Evolutionary conservation across 306 rosid species (phyloP).

Genomic region (Luffa acutangula): DNA sequence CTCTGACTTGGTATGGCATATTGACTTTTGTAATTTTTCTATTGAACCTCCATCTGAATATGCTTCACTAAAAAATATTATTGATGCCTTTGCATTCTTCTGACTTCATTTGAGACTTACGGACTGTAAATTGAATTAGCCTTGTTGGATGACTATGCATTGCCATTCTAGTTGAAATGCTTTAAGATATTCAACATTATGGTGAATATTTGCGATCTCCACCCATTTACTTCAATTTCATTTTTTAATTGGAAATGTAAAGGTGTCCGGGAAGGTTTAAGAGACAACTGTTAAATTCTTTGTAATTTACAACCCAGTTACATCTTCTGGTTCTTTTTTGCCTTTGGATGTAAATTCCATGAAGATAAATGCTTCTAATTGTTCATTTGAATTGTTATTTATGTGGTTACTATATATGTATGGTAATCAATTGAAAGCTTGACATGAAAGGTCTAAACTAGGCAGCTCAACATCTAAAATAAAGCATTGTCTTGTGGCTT

Average conservation of each 20-base stretch:
- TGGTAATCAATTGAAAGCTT: background rate
- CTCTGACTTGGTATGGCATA: constrained; percentile 69
- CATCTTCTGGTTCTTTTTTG: background rate
- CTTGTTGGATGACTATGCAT: background rate
- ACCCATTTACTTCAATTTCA: background rate
- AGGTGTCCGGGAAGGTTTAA: background rate
- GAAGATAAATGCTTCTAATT: background rate
- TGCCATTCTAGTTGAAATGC: background rate
- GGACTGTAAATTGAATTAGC: background rate
- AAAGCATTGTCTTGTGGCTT: background rate
- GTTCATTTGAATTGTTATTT: background rate
- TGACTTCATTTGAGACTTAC: background rate
- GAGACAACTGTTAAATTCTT: background rate
- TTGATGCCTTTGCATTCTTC: background rate
- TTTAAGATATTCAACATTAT: background rate
- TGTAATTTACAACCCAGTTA: background rate
- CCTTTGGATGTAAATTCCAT: background rate
- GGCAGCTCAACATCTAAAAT: background rate
- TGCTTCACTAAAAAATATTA: background rate
- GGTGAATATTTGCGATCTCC: background rate
- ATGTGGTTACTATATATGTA: background rate
- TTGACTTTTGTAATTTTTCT: background rate
- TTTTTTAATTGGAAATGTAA: background rate
- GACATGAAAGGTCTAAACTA: background rate
- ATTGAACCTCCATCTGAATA: background rate